These are phyloP conservation scores for Globisporangium rhizosaccharum DNA, from an alignment of 352 stramenopile species.

Conservation along the genomic window DNA sequence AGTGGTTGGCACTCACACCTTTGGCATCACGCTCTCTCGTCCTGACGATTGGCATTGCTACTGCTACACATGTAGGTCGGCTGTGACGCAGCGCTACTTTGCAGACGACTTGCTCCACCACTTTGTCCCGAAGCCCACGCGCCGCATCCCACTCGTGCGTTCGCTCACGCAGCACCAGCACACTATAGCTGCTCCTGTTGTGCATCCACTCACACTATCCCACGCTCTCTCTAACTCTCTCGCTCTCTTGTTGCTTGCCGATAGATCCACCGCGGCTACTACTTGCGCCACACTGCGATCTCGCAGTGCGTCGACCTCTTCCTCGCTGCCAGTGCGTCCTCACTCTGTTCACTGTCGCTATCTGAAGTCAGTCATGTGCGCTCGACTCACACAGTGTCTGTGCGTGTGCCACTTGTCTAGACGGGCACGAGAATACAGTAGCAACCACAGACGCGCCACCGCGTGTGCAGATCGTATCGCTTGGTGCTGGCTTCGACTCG, in stretches of 20 bases:
- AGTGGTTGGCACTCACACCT: not conserved
- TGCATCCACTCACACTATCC: too few relatives aligned
- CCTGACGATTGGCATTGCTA: not conserved
- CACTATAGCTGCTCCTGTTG: too few relatives aligned
- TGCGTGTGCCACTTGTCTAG: too few relatives aligned
- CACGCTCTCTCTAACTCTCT: not conserved
- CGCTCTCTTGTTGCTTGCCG: not conserved
- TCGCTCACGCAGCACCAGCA: not conserved
- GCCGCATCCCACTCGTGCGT: constrained; percentile 59
- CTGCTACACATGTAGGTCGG: constrained; percentile 30
- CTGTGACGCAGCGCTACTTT: constrained; percentile 55
- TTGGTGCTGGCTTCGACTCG: constrained; percentile 71
- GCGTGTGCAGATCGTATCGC: constrained; percentile 54
- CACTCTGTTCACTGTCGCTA: not conserved
- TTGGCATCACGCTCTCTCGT: not conserved
- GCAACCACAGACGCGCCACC: not conserved
- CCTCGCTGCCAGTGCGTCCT: constrained; percentile 13
- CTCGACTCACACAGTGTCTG: too few relatives aligned
- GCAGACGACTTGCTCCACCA: constrained; percentile 48
- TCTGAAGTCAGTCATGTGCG: too few relatives aligned
- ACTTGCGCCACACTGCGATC: constrained; percentile 59
- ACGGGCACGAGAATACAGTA: constrained; percentile 6
- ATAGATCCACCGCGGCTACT: constrained; percentile 78
- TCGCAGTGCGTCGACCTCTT: constrained; percentile 49
- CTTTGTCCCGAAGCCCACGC: constrained; percentile 56